Base-by-base conservation (phyloP, 2,329 filamentous ascomycete genomes). In the Fusarium agapanthi region DNA sequence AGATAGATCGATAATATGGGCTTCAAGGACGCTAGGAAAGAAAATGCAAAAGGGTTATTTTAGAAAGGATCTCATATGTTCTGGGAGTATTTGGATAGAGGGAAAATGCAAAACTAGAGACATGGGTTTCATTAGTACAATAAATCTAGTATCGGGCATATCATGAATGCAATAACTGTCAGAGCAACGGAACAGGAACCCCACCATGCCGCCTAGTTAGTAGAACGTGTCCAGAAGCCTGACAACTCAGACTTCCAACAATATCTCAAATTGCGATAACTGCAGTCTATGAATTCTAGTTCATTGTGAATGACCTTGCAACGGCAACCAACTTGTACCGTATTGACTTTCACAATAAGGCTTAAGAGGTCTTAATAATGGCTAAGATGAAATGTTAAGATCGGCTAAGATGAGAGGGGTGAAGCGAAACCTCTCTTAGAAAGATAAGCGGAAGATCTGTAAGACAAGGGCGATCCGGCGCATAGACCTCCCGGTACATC, bases 121-220 rank as follows among this genome's bases (percentile, higher is more conserved):
- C 10, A 16, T 30, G 10, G 7, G 14, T 47, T 47, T 47, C 14
- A 4, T 47, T 30, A 30, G 4, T 30, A 10, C 10, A n/a, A 30
- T 11, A 47, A 22, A 44, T 8, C 12, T 20, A 26, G 41, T 20
- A 44, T 26, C 6, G 15, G 24, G 4, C 0, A 44, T 18, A 18
- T 43, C 13, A 47, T 20, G 9, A 30, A 30, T 8, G 14, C 9
- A 30, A 47, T 5, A 7, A 22, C 12, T 28, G 8, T 28, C 18
- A 45, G 43, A 45, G 12, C 12, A 45, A 45, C 7, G 13, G 12
- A 1, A 22, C 8, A 45, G n/a, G 16, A 16, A 43, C n/a, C 15
- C n/a, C 6, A 18, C 9, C 2, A 43, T 43, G 40, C n/a, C 6
- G 3, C 15, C 0, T 18, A 18, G 9, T 7, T 11, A 18, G 10